Evolutionary conservation across 306 rosid genomes (phyloP).

Genomic region (Quercus agrifolia): DNA sequence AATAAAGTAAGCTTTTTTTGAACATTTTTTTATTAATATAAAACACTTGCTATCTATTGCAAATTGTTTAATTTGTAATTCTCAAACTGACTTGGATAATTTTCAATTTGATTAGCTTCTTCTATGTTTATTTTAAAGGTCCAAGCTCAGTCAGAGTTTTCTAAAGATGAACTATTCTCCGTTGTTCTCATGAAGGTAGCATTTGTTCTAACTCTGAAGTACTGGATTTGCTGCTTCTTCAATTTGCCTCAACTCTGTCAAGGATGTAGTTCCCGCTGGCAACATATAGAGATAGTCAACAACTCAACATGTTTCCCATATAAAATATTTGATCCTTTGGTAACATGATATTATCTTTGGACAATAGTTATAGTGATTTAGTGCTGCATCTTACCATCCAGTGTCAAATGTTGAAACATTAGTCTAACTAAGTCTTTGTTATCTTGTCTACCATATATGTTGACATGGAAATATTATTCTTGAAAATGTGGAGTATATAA

Average conservation of each 20-base stretch:
- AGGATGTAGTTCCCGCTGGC: background rate
- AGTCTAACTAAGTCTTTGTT: too few relatives aligned
- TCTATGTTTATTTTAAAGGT: slow-evolving; percentile 46
- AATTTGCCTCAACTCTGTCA: background rate
- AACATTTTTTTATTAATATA: background rate
- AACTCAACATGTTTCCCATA: background rate
- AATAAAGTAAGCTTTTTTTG: slow-evolving; percentile 52
- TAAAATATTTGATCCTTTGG: background rate
- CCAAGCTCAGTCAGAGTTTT: slow-evolving; percentile 77
- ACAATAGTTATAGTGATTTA: background rate
- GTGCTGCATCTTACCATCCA: background rate
- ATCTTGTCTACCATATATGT: too few relatives aligned
- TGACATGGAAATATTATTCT: too few relatives aligned
- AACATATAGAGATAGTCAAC: background rate
- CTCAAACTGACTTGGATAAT: background rate
- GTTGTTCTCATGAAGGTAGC: slow-evolving; percentile 88
- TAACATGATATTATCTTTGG: background rate
- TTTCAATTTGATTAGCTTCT: slow-evolving; percentile 11
- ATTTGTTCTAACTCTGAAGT: background rate
- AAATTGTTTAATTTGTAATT: background rate
- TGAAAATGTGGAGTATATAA: too few relatives aligned
- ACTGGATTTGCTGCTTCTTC: background rate
- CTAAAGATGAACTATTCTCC: slow-evolving; percentile 82
- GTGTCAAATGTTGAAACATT: background rate
- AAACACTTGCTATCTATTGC: background rate